phyloP scores from a whole-genome alignment of 2,329 filamentous ascomycete species.

The Fusarium incarnatum region DNA sequence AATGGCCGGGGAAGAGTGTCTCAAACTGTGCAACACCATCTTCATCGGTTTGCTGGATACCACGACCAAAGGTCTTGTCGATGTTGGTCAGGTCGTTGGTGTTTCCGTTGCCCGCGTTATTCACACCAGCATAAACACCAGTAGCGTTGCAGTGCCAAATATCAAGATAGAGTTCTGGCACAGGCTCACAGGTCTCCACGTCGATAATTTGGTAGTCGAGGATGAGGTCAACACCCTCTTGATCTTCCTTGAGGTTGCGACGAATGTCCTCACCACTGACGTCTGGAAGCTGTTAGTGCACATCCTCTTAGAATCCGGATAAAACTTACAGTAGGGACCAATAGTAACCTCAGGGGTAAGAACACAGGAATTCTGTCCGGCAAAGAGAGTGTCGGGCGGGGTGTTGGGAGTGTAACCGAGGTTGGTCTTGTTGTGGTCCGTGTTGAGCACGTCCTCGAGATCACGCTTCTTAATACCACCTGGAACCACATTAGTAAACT shows the following conservation, averaged over 20 bases:
- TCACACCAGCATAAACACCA: conserved; percentile 59
- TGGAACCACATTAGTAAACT: background rate
- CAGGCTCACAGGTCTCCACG: conserved; percentile 57
- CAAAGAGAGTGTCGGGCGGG: conserved; percentile 51
- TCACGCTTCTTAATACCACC: conserved; percentile 48
- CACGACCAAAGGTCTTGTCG: conserved; percentile 50
- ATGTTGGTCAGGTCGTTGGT: conserved; percentile 52
- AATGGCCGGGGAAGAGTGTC: conserved; percentile 60
- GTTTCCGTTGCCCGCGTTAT: conserved; percentile 55
- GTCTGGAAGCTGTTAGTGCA: conserved; percentile 11
- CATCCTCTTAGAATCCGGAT: rapidly evolving
- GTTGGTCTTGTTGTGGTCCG: conserved; percentile 53
- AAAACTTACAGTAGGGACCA: conserved; percentile 56
- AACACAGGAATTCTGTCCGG: conserved; percentile 57
- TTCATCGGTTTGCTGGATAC: conserved; percentile 54
- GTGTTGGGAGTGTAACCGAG: conserved; percentile 49
- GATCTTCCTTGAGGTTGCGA: conserved; percentile 55
- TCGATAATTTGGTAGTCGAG: conserved; percentile 61
- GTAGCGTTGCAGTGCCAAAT: conserved; percentile 62
- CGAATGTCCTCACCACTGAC: conserved; percentile 50
- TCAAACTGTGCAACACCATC: conserved; percentile 59
- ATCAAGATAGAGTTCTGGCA: conserved; percentile 57
- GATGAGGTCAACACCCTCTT: conserved; percentile 55
- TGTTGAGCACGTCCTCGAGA: conserved; percentile 50
- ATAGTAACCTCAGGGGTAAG: conserved; percentile 63